Evolutionary conservation across 2,329 filamentous ascomycete genomes (phyloP).

Genomic region (Setomelanomma holmii): DNA sequence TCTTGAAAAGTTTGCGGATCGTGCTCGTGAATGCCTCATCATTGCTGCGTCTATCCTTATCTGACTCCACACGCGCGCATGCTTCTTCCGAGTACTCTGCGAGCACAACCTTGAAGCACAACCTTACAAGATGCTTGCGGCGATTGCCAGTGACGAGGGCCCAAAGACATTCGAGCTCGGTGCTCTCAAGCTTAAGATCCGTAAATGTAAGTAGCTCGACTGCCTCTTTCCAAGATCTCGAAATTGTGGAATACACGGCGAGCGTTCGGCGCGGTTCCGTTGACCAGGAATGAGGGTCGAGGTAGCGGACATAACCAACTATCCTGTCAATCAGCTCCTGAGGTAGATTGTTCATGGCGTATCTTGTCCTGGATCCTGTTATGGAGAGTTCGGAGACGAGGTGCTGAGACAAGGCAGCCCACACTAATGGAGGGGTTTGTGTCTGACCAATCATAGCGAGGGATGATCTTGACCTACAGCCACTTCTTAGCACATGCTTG

Average conservation of each 20-base stretch:
- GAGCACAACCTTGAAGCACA: neutral
- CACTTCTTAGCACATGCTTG: too few relatives aligned
- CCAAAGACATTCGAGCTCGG: constrained; percentile 3
- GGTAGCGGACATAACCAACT: neutral
- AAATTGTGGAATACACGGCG: constrained; percentile 6
- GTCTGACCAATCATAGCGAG: too few relatives aligned
- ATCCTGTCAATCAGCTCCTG: neutral
- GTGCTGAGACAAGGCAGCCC: too few relatives aligned
- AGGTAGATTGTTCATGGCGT: neutral
- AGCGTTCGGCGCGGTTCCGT: neutral
- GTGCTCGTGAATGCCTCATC: neutral
- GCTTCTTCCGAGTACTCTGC: constrained; percentile 6
- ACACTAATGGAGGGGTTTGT: too few relatives aligned
- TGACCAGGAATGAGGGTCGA: neutral
- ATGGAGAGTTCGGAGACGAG: too few relatives aligned
- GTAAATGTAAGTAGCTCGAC: constrained; percentile 7
- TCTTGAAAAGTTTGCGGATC: constrained; percentile 1
- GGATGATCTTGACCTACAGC: too few relatives aligned
- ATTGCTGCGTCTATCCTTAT: constrained; percentile 3
- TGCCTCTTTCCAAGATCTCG: constrained; percentile 5
- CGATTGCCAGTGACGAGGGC: constrained; percentile 3
- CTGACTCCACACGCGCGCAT: neutral
- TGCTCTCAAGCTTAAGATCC: constrained; percentile 1
- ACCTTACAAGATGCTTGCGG: constrained; percentile 3
- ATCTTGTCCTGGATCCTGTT: too few relatives aligned